Base-by-base conservation (phyloP, 202 grass and related monocot genomes). In the Panicum hallii region DNA sequence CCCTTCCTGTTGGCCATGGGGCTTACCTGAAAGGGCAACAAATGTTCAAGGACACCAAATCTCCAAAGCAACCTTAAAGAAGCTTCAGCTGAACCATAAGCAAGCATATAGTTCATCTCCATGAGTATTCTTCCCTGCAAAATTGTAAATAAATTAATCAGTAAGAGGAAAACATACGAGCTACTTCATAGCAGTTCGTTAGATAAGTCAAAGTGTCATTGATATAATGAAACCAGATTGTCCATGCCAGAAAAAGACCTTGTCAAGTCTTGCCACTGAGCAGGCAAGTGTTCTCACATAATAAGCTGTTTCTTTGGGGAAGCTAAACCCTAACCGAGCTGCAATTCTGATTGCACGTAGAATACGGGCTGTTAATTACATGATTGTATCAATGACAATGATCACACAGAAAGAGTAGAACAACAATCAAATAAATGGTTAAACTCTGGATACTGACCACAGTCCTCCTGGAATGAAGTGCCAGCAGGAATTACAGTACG, bases 331-430 rank as follows among this genome's bases (percentile, higher is more conserved):
- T 80, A 99, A 89, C 68, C 90, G 93, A 91, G 97, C 97, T 32
- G 93, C 93, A 92, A 99, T 97, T 97, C 93, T 96, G 84, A 97
- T 99, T 95, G 93, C 97, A 91, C 91, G 90, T 58, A 99, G 85
- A 90, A 99, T 99, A 83, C 93, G 94, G 85, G 97, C 97, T 99
- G 90, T 92, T 77, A 90, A 94, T 84, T 58, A 82, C 53, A 87
- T 73, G 67, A 68, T 60, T 19, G 10, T 6, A 90, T 90, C 85
- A 85, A 85, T 87, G 72, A 71, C 45, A 88, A 63, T 45, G 38
- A 19, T 80, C 72, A 79, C 9, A 73, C 1, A 49, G 1, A 65
- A 62, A 38, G 13, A 77, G 72, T 45, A 15, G 5, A 74, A 64
- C 20, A 43, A 36, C 43, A 70, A 60, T 45, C 65, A 44, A 87